A percentile compares a stretch with the other conserved stretches of the same genome.
Evolutionary conservation across 306 rosid genomes (phyloP).

Genomic region (Aeschynomene evenia): DNA sequence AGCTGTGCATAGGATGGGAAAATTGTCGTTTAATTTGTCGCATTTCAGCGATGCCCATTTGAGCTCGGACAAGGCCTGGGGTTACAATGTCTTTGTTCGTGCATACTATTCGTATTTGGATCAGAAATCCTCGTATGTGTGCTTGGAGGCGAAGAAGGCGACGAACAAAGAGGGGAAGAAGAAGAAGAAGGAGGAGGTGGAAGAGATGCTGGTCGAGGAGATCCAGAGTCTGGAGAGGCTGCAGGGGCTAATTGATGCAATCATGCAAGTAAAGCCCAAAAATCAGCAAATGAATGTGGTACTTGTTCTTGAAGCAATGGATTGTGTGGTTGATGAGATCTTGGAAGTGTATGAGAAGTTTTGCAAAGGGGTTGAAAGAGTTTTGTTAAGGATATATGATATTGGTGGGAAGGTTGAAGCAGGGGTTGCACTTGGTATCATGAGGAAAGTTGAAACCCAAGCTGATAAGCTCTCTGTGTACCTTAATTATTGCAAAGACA

Average conservation of each 20-base stretch:
- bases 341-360: constrained; percentile 50
- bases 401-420: constrained; percentile 54
- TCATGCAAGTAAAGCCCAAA: constrained; percentile 53
- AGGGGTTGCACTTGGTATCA: constrained; percentile 34
- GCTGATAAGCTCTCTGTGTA: constrained; percentile 42
- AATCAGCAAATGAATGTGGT: constrained; percentile 28
- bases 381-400: constrained; percentile 38
- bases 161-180: not conserved
- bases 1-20: constrained; percentile 44
- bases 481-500: constrained; percentile 43
- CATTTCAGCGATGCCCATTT: constrained; percentile 46
- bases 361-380: constrained; percentile 34
- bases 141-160: constrained; percentile 2
- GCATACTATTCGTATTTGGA: constrained; percentile 60
- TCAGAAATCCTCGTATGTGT: constrained; percentile 27
- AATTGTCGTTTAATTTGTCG: constrained; percentile 66
- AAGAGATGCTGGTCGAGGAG: constrained; percentile 52
- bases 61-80: constrained; percentile 29
- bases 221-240: constrained; percentile 40
- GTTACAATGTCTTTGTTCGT: constrained; percentile 49
- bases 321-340: constrained; percentile 54
- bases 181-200: not conserved
- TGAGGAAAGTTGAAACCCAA: constrained; percentile 47
- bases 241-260: constrained; percentile 47
- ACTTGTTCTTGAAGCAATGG: constrained; percentile 79